These are phyloP conservation scores for Xylaria sp. DNA, from an alignment of 495 filamentous ascomycete genomes.

Conservation along the genomic window DNA sequence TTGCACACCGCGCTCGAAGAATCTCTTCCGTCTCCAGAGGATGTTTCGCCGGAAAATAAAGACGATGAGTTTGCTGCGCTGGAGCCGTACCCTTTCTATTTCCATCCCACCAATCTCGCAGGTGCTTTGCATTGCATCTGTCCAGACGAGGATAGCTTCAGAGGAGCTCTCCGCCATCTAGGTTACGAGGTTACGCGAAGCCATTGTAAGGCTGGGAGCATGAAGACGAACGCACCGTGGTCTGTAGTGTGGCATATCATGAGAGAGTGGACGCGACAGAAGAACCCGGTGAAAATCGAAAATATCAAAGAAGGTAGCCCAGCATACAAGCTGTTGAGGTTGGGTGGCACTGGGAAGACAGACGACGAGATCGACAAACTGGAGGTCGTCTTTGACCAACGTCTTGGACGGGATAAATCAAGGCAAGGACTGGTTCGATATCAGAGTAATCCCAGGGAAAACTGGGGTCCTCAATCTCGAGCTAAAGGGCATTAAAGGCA, in stretches of 20 bases:
- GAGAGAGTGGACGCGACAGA: slow-evolving; percentile 86
- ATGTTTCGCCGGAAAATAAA: slow-evolving; percentile 38
- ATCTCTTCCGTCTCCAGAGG: slow-evolving; percentile 43
- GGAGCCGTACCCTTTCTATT: slow-evolving; percentile 84
- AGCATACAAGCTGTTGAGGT: slow-evolving; percentile 66
- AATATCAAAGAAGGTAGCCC: slow-evolving; percentile 71
- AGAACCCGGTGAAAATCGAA: slow-evolving; percentile 71
- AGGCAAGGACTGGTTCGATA: slow-evolving; percentile 76
- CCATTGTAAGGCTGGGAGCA: slow-evolving; percentile 85
- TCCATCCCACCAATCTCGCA: slow-evolving; percentile 73
- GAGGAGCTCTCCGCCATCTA: slow-evolving; percentile 78
- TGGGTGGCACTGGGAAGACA: slow-evolving; percentile 38
- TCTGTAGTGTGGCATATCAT: slow-evolving; percentile 90
- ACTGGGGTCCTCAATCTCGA: slow-evolving; percentile 91
- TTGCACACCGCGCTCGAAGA: slow-evolving; percentile 87
- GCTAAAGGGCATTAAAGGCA: slow-evolving; percentile 60
- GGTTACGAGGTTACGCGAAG: slow-evolving; percentile 84
- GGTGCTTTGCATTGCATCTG: slow-evolving; percentile 79
- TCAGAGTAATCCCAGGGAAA: slow-evolving; percentile 83
- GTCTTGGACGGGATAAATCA: slow-evolving; percentile 71
- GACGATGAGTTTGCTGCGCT: slow-evolving; percentile 61
- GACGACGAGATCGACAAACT: slow-evolving; percentile 45
- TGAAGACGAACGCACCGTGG: slow-evolving; percentile 93
- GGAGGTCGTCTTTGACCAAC: slow-evolving; percentile 82
- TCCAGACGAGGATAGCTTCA: slow-evolving; percentile 71